phyloP scores from a whole-genome alignment of 2,329 filamentous ascomycete genomes.

The Cadophora luteo-olivacea region DNA sequence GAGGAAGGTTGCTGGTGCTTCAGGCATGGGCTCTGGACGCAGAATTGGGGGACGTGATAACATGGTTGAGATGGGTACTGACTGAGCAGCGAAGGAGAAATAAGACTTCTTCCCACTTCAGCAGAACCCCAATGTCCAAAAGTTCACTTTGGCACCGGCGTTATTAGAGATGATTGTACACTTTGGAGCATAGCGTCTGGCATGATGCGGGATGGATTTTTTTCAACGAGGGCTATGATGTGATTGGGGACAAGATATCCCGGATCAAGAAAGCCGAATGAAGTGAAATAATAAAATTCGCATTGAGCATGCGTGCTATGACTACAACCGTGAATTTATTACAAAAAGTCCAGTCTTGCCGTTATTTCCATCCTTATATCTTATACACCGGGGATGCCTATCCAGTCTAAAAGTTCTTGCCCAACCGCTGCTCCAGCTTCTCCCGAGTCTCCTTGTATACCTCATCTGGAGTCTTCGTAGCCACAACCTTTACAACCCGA shows the following conservation, averaged over 20 bases:
- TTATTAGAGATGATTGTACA: conserved; percentile 40
- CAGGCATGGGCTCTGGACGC: conserved; percentile 51
- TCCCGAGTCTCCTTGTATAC: conserved; percentile 62
- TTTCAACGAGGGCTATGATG: conserved; percentile 24
- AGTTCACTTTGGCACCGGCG: conserved; percentile 33
- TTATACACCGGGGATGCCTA: not conserved
- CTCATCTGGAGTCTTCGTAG: conserved; percentile 69
- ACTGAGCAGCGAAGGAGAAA: conserved; percentile 34
- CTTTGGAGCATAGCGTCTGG: conserved; percentile 44
- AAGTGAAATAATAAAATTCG: conserved; percentile 31
- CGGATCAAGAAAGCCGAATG: conserved; percentile 20
- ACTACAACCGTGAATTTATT: conserved; percentile 32
- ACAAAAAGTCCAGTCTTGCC: conserved; percentile 17
- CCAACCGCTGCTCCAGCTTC: conserved; percentile 57
- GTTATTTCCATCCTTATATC: conserved; percentile 18
- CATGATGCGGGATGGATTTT: conserved; percentile 39
- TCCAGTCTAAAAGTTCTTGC: conserved; percentile 49
- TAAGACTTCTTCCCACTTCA: conserved; percentile 4
- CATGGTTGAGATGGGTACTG: conserved; percentile 46
- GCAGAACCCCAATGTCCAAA: conserved; percentile 21
- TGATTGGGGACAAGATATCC: conserved; percentile 21
- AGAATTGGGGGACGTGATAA: conserved; percentile 46
- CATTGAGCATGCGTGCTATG: conserved; percentile 30
- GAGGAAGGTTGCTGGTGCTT: conserved; percentile 56
- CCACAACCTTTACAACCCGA: conserved; percentile 81